Evolutionary conservation across 179 eudicot species (phyloP).

Genomic region (Amaranthus tricolor): DNA sequence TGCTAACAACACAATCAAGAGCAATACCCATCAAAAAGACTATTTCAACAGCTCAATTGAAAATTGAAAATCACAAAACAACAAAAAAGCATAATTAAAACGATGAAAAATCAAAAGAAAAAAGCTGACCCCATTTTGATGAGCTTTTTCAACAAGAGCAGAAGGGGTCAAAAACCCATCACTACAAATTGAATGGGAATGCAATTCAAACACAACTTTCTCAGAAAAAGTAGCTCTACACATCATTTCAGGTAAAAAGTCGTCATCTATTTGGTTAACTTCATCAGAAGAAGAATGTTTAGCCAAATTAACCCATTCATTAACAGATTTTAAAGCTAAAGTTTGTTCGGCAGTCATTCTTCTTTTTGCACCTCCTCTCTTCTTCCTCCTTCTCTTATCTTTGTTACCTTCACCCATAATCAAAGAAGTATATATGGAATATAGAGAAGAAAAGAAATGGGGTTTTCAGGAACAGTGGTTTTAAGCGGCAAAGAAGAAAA

Average conservation of each 20-base stretch:
- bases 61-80: no score
- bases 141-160: constrained; percentile 88
- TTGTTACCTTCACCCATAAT: constrained; percentile 25
- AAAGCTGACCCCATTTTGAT: constrained; percentile 72
- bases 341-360: constrained; percentile 72
- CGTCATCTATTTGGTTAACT: constrained; percentile 34
- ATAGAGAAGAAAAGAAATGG: background rate
- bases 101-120: background rate
- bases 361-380: constrained; percentile 70
- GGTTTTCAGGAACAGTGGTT: background rate
- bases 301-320: constrained; percentile 74
- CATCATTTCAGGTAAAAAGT: constrained; percentile 45
- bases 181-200: constrained; percentile 84
- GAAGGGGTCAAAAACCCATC: constrained; percentile 94
- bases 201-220: constrained; percentile 79
- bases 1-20: no score
- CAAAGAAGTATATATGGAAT: background rate
- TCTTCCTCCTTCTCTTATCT: constrained; percentile 55
- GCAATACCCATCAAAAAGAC: no score
- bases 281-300: constrained; percentile 1
- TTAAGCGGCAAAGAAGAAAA: constrained; percentile 21
- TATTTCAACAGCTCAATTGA: no score
- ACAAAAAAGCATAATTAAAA: no score
- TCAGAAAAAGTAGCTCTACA: constrained; percentile 41
- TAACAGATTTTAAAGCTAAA: constrained; percentile 54